phyloP scores from a whole-genome alignment of 2,329 filamentous ascomycete genomes.

The Chaetomiaceae sp. region DNA sequence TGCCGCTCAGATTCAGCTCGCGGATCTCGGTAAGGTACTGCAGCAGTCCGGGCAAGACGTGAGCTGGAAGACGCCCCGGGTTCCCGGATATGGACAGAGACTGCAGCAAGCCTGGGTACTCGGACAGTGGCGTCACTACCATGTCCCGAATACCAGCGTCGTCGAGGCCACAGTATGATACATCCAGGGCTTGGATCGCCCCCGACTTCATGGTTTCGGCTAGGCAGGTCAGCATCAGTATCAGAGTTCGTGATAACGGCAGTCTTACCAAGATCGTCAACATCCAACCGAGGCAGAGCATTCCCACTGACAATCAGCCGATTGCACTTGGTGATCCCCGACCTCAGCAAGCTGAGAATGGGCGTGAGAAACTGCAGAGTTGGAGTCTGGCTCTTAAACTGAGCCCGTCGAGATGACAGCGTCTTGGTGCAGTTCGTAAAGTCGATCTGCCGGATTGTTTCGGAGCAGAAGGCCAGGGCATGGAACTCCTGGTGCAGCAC shows the following conservation, averaged over 20 bases:
- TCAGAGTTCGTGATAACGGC: background rate
- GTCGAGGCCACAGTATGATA: slow-evolving; percentile 49
- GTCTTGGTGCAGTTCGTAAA: slow-evolving; percentile 40
- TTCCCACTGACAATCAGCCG: slow-evolving; percentile 50
- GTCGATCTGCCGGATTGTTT: slow-evolving; percentile 52
- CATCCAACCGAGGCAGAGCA: slow-evolving; percentile 41
- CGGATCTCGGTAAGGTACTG: slow-evolving; percentile 41
- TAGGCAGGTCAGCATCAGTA: slow-evolving; percentile 21
- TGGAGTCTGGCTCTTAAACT: background rate
- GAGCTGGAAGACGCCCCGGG: slow-evolving; percentile 46
- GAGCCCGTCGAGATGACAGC: slow-evolving; percentile 17
- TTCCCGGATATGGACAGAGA: slow-evolving; percentile 51
- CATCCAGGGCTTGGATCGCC: slow-evolving; percentile 43
- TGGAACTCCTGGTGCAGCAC: slow-evolving; percentile 54
- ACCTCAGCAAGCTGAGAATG: slow-evolving; percentile 42
- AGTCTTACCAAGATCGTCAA: slow-evolving; percentile 45
- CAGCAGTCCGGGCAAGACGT: slow-evolving; percentile 42
- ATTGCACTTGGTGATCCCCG: slow-evolving; percentile 45
- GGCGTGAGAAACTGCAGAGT: slow-evolving; percentile 35
- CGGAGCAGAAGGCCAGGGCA: slow-evolving; percentile 51
- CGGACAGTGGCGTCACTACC: slow-evolving; percentile 42
- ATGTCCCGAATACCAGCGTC: slow-evolving; percentile 46
- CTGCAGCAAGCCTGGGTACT: slow-evolving; percentile 43
- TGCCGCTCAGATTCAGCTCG: slow-evolving; percentile 48
- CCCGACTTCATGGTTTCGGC: slow-evolving; percentile 30